phyloP scores from a whole-genome alignment of 495 filamentous ascomycete species.

The Bombardia bombarda region DNA sequence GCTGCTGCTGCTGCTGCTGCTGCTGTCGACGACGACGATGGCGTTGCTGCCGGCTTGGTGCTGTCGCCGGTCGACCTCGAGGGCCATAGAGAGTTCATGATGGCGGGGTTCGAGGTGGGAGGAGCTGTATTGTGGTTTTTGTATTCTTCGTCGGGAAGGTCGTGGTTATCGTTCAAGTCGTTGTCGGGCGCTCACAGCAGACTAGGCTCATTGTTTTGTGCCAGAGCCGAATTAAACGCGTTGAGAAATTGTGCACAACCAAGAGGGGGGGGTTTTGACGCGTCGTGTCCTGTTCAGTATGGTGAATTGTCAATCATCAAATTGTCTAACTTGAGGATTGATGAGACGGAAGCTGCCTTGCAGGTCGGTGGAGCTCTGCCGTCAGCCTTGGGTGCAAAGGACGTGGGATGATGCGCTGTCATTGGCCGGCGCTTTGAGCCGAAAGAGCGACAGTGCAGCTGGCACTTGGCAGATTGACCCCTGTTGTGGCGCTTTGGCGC shows the following conservation, averaged over 20 bases:
- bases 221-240: no score
- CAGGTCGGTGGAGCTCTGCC: neutral
- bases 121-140: no score
- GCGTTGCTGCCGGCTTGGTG: constrained; percentile 6
- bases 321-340: neutral
- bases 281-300: no score
- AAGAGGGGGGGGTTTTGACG: no score
- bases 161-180: neutral
- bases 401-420: neutral
- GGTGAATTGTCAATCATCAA: no score
- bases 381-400: constrained; percentile 3
- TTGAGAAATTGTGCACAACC: no score
- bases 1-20: neutral
- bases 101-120: no score
- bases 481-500: neutral
- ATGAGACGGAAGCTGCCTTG: neutral
- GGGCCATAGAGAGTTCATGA: constrained; percentile 40
- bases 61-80: constrained; percentile 25
- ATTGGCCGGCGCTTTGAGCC: neutral
- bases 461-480: neutral
- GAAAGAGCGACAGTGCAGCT: neutral
- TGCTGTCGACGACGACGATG: neutral
- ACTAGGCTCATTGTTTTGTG: neutral
- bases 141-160: no score
- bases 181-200: neutral